Percentiles rank a stretch among this genome's conserved stretches.
Conservation (phyloP, 495 filamentous ascomycete genomes). For the Amniculicola lignicola region DNA sequence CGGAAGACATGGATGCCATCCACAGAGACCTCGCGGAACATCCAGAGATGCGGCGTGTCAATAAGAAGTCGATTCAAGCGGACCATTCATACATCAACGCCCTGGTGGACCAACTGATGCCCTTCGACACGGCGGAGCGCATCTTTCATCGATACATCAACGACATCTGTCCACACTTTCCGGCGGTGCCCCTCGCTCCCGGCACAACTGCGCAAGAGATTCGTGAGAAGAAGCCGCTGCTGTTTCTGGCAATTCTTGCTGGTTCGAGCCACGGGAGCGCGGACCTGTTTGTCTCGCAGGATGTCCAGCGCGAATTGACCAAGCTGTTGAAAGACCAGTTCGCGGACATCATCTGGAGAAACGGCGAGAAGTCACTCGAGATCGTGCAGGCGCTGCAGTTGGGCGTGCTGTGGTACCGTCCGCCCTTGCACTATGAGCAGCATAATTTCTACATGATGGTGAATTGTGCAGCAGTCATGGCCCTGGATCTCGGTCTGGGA, state of each 20-base stretch:
- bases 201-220: slow-evolving; percentile 64
- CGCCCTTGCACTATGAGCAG: slow-evolving; percentile 79
- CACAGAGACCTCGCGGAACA: slow-evolving; percentile 28
- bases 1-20: slow-evolving; percentile 32
- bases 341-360: slow-evolving; percentile 69
- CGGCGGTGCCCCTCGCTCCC: slow-evolving; percentile 71
- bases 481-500: slow-evolving; percentile 82
- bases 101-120: slow-evolving; percentile 62
- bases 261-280: slow-evolving; percentile 57
- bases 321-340: slow-evolving; percentile 70
- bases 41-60: slow-evolving; percentile 23
- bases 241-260: slow-evolving; percentile 77
- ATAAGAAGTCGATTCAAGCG: slow-evolving; percentile 21
- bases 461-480: slow-evolving; percentile 79
- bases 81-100: slow-evolving; percentile 61
- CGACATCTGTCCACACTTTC: slow-evolving; percentile 68
- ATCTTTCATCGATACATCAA: slow-evolving; percentile 69
- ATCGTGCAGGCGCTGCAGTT: slow-evolving; percentile 73
- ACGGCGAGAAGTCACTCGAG: slow-evolving; percentile 80
- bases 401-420: slow-evolving; percentile 55
- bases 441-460: slow-evolving; percentile 88
- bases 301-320: slow-evolving; percentile 49
- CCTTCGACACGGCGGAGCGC: slow-evolving; percentile 55
- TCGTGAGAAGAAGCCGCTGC: slow-evolving; percentile 66
- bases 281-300: slow-evolving; percentile 43